Percentiles rank a stretch among this genome's conserved stretches.
These are phyloP conservation scores for Sporisorium reilianum DNA, from an alignment of 1,284 basidiomycete species.

Conservation along the genomic window DNA sequence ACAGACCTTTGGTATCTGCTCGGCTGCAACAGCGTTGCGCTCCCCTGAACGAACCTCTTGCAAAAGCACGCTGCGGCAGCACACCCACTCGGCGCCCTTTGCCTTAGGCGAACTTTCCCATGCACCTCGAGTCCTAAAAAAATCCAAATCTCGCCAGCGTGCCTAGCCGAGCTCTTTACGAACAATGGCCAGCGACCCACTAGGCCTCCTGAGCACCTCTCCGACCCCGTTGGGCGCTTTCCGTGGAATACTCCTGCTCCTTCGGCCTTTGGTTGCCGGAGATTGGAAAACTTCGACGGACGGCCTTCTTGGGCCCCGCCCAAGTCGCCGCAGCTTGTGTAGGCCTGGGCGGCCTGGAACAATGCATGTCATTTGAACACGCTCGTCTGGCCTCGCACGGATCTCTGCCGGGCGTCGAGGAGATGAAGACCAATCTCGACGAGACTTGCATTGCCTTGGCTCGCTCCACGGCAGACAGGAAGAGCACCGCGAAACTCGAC, in stretches of 20 bases:
- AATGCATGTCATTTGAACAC: background rate
- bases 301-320: background rate
- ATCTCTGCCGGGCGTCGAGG: background rate
- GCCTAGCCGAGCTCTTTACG: constrained; percentile 17
- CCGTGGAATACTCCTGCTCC: background rate
- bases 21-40: too few relatives aligned
- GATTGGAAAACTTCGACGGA: background rate
- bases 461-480: too few relatives aligned
- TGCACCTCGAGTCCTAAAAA: constrained; percentile 13
- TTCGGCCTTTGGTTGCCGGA: constrained; percentile 8
- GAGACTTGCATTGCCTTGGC: too few relatives aligned
- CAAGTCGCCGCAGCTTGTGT: constrained; percentile 9
- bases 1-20: too few relatives aligned
- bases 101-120: constrained; percentile 25
- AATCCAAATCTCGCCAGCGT: constrained; percentile 1
- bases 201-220: too few relatives aligned
- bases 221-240: too few relatives aligned
- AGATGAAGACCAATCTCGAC: background rate
- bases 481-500: background rate
- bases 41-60: too few relatives aligned
- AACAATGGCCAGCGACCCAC: background rate
- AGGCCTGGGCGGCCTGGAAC: background rate
- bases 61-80: background rate
- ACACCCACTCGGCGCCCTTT: background rate
- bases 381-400: background rate